Percentiles rank a stretch among this genome's conserved stretches.
phyloP scores from a whole-genome alignment of 2,329 filamentous ascomycete genomes.

The Colletotrichum filicis region DNA sequence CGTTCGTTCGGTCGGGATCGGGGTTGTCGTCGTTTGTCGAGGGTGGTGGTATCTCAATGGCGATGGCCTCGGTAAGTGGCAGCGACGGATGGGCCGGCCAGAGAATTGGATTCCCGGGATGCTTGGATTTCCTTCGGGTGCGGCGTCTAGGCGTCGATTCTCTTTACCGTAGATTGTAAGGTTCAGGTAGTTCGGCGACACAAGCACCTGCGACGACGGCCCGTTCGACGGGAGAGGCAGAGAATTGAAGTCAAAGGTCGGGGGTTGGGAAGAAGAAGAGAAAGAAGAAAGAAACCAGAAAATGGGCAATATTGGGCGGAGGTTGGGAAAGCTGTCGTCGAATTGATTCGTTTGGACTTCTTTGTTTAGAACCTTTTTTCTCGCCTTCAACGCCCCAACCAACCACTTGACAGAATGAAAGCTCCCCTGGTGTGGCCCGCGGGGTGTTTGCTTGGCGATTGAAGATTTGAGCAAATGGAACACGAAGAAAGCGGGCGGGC shows the following conservation, averaged over 20 bases:
- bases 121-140: background rate
- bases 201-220: background rate
- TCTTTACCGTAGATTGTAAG: background rate
- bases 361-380: background rate
- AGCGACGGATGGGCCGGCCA: background rate
- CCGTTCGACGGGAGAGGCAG: background rate
- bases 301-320: background rate
- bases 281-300: too few species aligned
- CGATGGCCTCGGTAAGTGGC: background rate
- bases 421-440: background rate
- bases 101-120: background rate
- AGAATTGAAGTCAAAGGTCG: too few species aligned
- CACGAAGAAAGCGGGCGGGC: background rate
- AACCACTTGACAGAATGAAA: slow-evolving; percentile 7
- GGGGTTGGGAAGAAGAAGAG: background rate
- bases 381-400: background rate
- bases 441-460: background rate
- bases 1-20: background rate
- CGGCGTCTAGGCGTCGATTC: background rate
- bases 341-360: background rate
- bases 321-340: background rate
- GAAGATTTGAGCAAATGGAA: background rate
- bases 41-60: background rate
- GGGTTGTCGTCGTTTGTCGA: background rate
- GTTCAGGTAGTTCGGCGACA: background rate